Evolutionary conservation across 176 grass and related monocot genomes (phyloP).

Genomic region (Carex cristatella): DNA sequence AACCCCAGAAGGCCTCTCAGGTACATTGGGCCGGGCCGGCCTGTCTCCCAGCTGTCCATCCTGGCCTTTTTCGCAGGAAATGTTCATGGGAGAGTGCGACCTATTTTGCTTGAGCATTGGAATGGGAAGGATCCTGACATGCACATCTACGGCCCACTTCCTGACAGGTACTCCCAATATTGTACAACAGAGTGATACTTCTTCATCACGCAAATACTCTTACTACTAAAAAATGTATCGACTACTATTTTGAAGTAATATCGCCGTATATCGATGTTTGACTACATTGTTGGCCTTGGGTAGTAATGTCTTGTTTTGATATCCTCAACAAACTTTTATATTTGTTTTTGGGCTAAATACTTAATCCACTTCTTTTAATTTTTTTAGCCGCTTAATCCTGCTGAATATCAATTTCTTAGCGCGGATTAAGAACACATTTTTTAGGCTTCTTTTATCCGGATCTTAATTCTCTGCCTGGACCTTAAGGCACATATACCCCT

Average conservation of each 20-base stretch:
- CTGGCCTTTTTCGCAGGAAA: constrained; percentile 81
- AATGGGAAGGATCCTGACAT: constrained; percentile 52
- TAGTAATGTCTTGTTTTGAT: neutral
- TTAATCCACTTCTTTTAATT: too few species aligned
- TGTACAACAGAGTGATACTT: neutral
- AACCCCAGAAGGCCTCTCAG: constrained; percentile 45
- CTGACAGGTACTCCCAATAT: neutral
- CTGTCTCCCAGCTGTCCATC: constrained; percentile 47
- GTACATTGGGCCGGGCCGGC: constrained; percentile 41
- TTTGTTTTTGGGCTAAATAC: neutral
- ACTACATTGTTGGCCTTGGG: neutral
- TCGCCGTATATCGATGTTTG: neutral
- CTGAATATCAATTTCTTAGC: too few species aligned
- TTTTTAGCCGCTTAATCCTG: too few species aligned
- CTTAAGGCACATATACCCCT: too few species aligned
- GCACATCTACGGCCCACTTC: constrained; percentile 59
- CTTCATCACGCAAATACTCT: neutral
- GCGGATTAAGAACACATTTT: too few species aligned
- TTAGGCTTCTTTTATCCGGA: too few species aligned
- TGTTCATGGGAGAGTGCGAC: constrained; percentile 67
- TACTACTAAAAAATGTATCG: neutral
- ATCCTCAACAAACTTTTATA: neutral
- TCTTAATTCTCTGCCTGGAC: too few species aligned
- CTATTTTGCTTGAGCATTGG: constrained; percentile 56
- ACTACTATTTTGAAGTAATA: neutral